These are phyloP conservation scores for Crithidia sp. DNA, from an alignment of 208 protist genomes.

Conservation along the genomic window DNA sequence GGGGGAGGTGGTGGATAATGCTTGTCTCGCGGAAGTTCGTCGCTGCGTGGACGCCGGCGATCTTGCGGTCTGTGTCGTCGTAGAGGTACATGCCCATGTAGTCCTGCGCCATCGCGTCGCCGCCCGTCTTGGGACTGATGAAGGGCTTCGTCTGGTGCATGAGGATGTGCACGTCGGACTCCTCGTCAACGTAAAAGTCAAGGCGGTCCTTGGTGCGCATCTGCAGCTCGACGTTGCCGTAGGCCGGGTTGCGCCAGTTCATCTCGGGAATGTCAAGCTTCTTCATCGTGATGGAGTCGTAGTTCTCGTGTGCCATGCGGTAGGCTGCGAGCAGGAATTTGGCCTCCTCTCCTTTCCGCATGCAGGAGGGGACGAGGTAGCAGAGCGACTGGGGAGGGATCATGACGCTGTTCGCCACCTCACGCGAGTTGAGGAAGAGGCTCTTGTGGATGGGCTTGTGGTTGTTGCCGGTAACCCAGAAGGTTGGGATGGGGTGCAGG, in stretches of 20 bases:
- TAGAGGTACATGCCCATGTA: constrained; percentile 91
- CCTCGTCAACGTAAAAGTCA: constrained; percentile 81
- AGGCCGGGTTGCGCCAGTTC: constrained; percentile 51
- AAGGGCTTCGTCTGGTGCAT: constrained; percentile 68
- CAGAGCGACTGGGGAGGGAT: constrained; percentile 66
- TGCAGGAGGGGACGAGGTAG: constrained; percentile 77
- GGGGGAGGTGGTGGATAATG: constrained; percentile 64
- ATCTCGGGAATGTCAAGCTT: constrained; percentile 51
- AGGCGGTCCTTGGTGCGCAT: constrained; percentile 64
- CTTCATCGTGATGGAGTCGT: constrained; percentile 47
- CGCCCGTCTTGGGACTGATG: constrained; percentile 40
- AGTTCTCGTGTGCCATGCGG: constrained; percentile 46
- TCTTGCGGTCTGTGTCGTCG: constrained; percentile 62
- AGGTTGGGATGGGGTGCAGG: constrained; percentile 50
- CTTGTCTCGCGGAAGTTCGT: constrained; percentile 86
- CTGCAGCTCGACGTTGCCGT: constrained; percentile 43
- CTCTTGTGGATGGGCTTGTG: constrained; percentile 76
- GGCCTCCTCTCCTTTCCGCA: constrained; percentile 54
- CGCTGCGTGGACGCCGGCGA: constrained; percentile 69
- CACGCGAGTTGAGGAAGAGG: constrained; percentile 80
- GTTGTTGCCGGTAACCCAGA: constrained; percentile 80
- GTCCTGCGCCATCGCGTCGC: constrained; percentile 75
- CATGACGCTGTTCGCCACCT: constrained; percentile 62
- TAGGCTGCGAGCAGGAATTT: constrained; percentile 59
- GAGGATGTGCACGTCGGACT: constrained; percentile 75